phyloP scores from a whole-genome alignment of 768 basidiomycete genomes.

The Russula sp. region DNA sequence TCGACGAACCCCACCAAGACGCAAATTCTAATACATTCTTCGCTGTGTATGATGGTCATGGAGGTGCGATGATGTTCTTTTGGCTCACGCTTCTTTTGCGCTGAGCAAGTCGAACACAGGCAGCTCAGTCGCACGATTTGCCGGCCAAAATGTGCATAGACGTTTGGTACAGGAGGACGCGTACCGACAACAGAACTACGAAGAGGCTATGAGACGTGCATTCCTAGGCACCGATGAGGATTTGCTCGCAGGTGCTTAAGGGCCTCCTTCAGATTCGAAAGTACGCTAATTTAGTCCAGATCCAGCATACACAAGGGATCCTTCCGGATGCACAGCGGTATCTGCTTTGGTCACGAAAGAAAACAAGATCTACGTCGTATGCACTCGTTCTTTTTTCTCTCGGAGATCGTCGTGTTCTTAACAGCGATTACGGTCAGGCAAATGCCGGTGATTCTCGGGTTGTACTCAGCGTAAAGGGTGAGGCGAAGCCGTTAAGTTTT shows the following conservation, averaged over 20 bases:
- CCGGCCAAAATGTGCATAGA: constrained; percentile 77
- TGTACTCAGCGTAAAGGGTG: constrained; percentile 77
- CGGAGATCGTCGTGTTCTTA: background rate
- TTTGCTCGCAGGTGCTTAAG: constrained; percentile 64
- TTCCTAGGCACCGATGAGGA: constrained; percentile 96
- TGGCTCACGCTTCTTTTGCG: constrained; percentile 10
- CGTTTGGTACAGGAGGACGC: constrained; percentile 65
- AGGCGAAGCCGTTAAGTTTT: constrained; percentile 80
- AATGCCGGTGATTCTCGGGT: constrained; percentile 97
- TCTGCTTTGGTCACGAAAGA: constrained; percentile 77
- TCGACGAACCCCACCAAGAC: constrained; percentile 42
- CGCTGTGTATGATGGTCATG: constrained; percentile 97
- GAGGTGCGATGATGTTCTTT: constrained; percentile 48
- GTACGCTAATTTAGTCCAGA: constrained; percentile 37
- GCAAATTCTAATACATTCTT: constrained; percentile 70
- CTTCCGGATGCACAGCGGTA: constrained; percentile 95
- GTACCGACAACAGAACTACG: constrained; percentile 65
- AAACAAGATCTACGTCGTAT: constrained; percentile 69
- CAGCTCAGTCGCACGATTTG: constrained; percentile 75
- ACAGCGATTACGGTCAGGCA: constrained; percentile 53
- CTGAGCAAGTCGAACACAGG: constrained; percentile 38
- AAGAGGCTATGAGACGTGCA: constrained; percentile 72
- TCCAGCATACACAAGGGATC: constrained; percentile 80
- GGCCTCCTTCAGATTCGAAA: background rate
- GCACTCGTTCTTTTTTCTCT: constrained; percentile 25